phyloP scores from a whole-genome alignment of 1,284 basidiomycete species.

The Leccinum fallax region DNA sequence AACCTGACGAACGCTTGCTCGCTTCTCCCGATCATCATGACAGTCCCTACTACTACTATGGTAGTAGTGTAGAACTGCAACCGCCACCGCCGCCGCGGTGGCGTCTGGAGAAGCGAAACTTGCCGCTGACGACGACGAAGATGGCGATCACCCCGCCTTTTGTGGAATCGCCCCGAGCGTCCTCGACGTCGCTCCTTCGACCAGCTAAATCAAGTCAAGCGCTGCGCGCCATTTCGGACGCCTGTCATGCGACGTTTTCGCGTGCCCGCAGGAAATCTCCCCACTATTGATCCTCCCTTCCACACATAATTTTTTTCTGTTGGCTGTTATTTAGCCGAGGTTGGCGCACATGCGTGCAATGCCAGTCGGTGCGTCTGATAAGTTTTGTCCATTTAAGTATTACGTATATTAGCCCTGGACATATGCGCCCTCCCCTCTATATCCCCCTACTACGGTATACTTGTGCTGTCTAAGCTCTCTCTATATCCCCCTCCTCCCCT shows the following conservation, averaged over 20 bases:
- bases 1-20: constrained; percentile 17
- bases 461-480: not conserved
- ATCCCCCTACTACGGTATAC: not conserved
- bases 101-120: constrained; percentile 12
- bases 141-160: not conserved
- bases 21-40: not conserved
- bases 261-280: constrained; percentile 12
- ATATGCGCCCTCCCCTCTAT: not conserved
- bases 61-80: not conserved
- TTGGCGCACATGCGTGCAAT: not conserved
- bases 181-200: constrained; percentile 2
- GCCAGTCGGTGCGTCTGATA: not conserved
- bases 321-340: not conserved
- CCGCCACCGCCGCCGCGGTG: not conserved
- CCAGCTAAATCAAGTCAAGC: constrained; percentile 20
- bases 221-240: constrained; percentile 31
- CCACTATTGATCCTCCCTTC: not conserved
- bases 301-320: not conserved
- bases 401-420: not conserved
- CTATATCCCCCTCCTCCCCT: not conserved
- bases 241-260: constrained; percentile 20
- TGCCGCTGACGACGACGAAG: not conserved
- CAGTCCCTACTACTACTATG: not conserved
- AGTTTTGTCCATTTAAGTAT: not conserved
- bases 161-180: not conserved